A percentile compares a stretch with the other conserved stretches of the same genome.
Evolutionary conservation across 108 stramenopile species (phyloP).

Genomic region (Mediolabrus comicus): DNA sequence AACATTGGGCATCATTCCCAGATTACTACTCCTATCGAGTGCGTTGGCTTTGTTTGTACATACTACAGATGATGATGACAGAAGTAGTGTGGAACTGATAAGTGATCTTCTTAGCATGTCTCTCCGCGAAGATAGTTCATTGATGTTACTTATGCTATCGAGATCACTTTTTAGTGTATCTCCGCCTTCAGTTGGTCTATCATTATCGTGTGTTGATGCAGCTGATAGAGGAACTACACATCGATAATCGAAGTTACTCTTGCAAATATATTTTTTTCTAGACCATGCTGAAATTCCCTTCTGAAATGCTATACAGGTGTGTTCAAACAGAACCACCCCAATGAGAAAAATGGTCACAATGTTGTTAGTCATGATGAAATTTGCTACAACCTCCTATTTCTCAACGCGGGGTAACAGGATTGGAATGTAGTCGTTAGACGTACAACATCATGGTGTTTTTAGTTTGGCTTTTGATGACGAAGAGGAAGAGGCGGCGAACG

Average conservation of each 20-base stretch:
- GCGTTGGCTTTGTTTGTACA: background rate
- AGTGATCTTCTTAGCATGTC: background rate
- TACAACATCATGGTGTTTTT: too few relatives aligned
- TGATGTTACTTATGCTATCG: background rate
- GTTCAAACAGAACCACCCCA: too few relatives aligned
- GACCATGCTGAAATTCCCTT: background rate
- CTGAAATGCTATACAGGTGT: background rate
- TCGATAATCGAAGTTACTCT: background rate
- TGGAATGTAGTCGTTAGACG: too few relatives aligned
- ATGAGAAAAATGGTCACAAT: too few relatives aligned
- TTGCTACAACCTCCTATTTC: too few relatives aligned
- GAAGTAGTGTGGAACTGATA: background rate
- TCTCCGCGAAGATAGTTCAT: background rate
- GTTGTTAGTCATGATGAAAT: too few relatives aligned
- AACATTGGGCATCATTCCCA: background rate
- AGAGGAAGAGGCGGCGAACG: too few relatives aligned
- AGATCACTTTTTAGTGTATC: background rate
- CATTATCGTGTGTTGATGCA: background rate
- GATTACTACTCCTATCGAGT: background rate
- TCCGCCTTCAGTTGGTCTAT: background rate
- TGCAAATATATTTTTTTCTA: background rate
- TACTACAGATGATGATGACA: background rate
- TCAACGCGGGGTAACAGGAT: too few relatives aligned
- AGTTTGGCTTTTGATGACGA: too few relatives aligned
- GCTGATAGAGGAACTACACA: background rate